phyloP scores from a whole-genome alignment of 768 basidiomycete species.

The Leccinum truebloodii region DNA sequence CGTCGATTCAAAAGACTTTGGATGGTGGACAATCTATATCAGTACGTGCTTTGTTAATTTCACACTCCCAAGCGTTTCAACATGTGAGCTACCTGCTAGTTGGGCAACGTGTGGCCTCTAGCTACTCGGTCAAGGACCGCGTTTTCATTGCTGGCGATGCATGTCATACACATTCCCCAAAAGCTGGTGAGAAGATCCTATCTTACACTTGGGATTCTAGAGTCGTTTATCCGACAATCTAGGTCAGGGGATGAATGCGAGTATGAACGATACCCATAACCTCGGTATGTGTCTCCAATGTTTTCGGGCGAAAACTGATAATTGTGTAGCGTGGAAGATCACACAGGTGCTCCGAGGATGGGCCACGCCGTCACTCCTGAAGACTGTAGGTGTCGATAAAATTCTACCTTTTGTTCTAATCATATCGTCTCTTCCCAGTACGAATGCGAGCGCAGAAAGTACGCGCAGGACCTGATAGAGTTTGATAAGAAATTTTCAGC shows the following conservation, averaged over 20 bases:
- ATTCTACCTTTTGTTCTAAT: not conserved
- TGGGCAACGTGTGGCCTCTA: constrained; percentile 1
- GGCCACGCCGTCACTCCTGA: constrained; percentile 36
- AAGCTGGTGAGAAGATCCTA: not conserved
- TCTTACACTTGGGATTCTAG: not conserved
- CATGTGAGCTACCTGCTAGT: not conserved
- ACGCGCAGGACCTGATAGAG: constrained; percentile 65
- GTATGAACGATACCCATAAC: constrained; percentile 1
- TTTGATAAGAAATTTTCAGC: constrained; percentile 65
- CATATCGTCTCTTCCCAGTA: constrained; percentile 42
- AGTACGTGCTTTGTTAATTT: not conserved
- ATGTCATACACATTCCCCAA: not conserved
- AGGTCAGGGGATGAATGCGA: constrained; percentile 3
- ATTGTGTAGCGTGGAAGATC: constrained; percentile 45
- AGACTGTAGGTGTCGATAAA: constrained; percentile 31
- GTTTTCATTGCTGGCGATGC: constrained; percentile 3
- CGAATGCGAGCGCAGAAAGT: constrained; percentile 62
- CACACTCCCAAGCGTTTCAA: not conserved
- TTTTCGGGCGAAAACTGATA: constrained; percentile 49
- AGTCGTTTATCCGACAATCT: not conserved
- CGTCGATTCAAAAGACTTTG: not conserved
- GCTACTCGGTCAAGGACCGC: constrained; percentile 1
- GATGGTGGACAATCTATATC: constrained; percentile 1
- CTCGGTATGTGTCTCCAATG: constrained; percentile 18
- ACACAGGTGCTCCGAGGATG: constrained; percentile 45